Evolutionary conservation across 2,329 filamentous ascomycete genomes (phyloP).

Genomic region (Shiraia sp.): DNA sequence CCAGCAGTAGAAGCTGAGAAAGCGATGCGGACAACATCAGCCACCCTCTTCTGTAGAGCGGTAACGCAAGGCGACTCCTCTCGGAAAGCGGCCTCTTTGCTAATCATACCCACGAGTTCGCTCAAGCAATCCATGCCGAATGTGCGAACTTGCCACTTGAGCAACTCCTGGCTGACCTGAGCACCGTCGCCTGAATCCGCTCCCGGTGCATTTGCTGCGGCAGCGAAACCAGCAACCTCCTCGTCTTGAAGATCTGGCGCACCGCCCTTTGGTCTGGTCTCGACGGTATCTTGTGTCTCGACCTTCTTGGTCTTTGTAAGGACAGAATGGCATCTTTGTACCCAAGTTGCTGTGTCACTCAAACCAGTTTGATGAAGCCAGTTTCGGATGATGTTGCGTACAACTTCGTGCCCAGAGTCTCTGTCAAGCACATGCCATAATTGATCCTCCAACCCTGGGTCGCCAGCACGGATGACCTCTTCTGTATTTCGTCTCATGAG

Average conservation of each 20-base stretch:
- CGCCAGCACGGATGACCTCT: conserved; percentile 76
- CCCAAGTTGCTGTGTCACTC: conserved; percentile 79
- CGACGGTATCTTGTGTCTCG: conserved; percentile 56
- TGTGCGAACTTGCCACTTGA: conserved; percentile 93
- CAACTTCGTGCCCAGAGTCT: conserved; percentile 72
- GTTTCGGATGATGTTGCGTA: conserved; percentile 86
- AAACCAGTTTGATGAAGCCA: conserved; percentile 93
- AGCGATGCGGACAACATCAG: conserved; percentile 92
- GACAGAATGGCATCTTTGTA: conserved; percentile 84
- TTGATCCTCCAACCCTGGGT: conserved; percentile 82
- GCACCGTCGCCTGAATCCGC: conserved; percentile 46
- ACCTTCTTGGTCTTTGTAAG: conserved; percentile 84
- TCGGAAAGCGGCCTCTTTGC: conserved; percentile 76
- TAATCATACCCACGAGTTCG: conserved; percentile 78
- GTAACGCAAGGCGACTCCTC: conserved; percentile 77
- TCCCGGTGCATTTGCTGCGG: conserved; percentile 63
- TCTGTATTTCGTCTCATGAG: conserved; percentile 91
- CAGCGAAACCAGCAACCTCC: conserved; percentile 92
- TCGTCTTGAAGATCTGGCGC: conserved; percentile 89
- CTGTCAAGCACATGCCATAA: conserved; percentile 88
- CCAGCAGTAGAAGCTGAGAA: conserved; percentile 96
- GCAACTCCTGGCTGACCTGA: conserved; percentile 72
- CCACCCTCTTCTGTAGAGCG: conserved; percentile 79
- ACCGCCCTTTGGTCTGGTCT: conserved; percentile 53
- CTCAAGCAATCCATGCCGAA: conserved; percentile 90